Evolutionary conservation across 2,329 filamentous ascomycete genomes (phyloP), one percentile per base, ranked within the genome.

Genomic region (Phialophora macrospora): DNA sequence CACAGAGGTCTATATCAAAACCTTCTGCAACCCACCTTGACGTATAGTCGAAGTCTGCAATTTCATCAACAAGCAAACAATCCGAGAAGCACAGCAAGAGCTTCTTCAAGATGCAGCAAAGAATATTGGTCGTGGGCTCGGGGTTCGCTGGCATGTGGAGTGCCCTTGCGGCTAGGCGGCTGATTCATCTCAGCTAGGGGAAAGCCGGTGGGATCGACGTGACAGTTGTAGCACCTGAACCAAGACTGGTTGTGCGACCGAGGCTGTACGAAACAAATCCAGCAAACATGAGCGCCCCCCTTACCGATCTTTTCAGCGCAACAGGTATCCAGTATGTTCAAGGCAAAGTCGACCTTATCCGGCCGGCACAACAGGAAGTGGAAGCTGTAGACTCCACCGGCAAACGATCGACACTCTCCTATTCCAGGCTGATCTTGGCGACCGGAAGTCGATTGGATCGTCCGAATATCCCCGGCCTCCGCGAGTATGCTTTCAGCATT

Each of bases 91-190:
- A 52, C 49, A 52, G 49, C 20, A 52, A 9, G 20, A 52, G 17
- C 44, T 22, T 5, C 24, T 28, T 52, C 41, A 51, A 51, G 30
- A 60, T 60, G 58, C 58, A 60, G 44, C 48, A 26, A 63, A 69
- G 63, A 55, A 71, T 74, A 5, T 63, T 74, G 49, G 70, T 74
- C 46, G 63, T 78, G 32, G 77, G 77, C 2, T 66, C 76, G n/a
- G 76, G 77, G 0, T 78, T 79, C 54, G 75, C 76, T 24, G 77
- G 77, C 9, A 58, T 78, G 1, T 77, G 76, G 75, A 78, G 76
- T 41, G 78, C 77, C 6, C 70, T 79, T 1, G 68, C 76, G 5
- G 77, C 78, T 26, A 72, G 71, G 55, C 73, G 77, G 1, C 73
- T 78, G 12, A 70, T 77, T 12, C 68, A 70, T 8, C 66, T 75